phyloP scores from a whole-genome alignment of 2,329 filamentous ascomycete genomes.

The Trichoderma breve region DNA sequence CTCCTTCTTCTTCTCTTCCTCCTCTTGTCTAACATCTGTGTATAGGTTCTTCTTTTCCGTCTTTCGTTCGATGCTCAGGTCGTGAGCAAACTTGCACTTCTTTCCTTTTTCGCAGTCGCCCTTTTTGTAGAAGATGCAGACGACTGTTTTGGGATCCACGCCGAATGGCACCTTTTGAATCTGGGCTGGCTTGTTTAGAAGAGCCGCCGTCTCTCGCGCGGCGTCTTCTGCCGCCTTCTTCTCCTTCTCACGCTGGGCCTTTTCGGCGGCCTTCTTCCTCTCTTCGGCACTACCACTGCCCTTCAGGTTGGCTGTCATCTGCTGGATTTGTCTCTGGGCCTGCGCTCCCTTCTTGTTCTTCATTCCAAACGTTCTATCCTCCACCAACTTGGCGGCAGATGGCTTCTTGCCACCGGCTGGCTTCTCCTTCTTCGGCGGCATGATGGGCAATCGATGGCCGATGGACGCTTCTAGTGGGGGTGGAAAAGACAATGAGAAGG shows the following conservation, averaged over 20 bases:
- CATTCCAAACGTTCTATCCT: conserved; percentile 99
- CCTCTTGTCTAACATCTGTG: conserved; percentile 70
- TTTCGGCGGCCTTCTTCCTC: conserved; percentile 73
- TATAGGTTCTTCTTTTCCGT: conserved; percentile 90
- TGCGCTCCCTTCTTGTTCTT: conserved; percentile 98
- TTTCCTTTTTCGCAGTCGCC: conserved; percentile 94
- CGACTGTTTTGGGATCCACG: conserved; percentile 94
- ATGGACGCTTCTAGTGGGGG: conserved; percentile 18
- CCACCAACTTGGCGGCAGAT: conserved; percentile 62
- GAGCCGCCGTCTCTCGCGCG: conserved; percentile 71
- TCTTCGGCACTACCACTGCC: conserved; percentile 79
- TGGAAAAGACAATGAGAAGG: conserved; percentile 21
- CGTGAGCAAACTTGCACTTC: conserved; percentile 98
- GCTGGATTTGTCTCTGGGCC: conserved; percentile 87
- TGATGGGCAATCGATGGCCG: conserved; percentile 46
- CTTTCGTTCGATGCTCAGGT: conserved; percentile 85
- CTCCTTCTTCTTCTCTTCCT: conserved; percentile 75
- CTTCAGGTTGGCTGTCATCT: conserved; percentile 71
- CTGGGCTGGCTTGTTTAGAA: conserved; percentile 90
- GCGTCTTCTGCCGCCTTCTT: conserved; percentile 88
- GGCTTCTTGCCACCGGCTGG: conserved; percentile 55
- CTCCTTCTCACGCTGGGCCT: conserved; percentile 70
- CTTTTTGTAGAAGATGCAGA: conserved; percentile 97
- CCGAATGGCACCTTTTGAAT: conserved; percentile 98
- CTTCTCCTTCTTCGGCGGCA: conserved; percentile 69